phyloP scores from a whole-genome alignment of 371 early-diverging fungal genomes.

The Haplosporangium sp. region DNA sequence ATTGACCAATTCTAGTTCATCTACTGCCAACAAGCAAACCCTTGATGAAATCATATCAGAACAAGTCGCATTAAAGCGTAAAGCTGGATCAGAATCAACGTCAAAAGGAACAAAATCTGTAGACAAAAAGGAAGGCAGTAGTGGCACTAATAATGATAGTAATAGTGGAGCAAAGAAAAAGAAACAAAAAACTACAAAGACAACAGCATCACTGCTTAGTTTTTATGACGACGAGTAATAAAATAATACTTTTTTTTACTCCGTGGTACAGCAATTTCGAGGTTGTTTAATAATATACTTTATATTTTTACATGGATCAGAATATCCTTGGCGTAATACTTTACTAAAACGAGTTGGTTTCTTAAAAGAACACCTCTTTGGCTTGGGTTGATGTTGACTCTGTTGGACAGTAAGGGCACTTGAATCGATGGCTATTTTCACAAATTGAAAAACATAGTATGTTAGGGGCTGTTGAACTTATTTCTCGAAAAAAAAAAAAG shows the following conservation, averaged over 20 bases:
- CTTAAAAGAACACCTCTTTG: slow-evolving; percentile 83
- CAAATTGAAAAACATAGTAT: background rate
- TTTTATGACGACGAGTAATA: slow-evolving; percentile 42
- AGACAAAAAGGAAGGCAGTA: slow-evolving; percentile 7
- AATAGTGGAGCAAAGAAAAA: slow-evolving; percentile 37
- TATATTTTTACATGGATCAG: background rate
- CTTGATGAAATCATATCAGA: slow-evolving; percentile 35
- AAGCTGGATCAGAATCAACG: slow-evolving; percentile 10
- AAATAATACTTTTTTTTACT: background rate
- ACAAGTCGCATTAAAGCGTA: slow-evolving; percentile 24
- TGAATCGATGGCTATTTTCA: slow-evolving; percentile 73
- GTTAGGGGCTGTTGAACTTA: background rate
- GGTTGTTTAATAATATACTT: too few relatives aligned
- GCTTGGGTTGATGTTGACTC: slow-evolving; percentile 86
- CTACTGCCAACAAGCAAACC: slow-evolving; percentile 13
- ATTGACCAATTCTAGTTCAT: background rate
- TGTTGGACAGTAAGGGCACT: slow-evolving; percentile 97
- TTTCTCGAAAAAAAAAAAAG: background rate
- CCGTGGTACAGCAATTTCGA: too few relatives aligned
- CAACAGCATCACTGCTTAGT: slow-evolving; percentile 27
- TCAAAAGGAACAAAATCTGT: background rate
- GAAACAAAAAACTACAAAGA: slow-evolving; percentile 40
- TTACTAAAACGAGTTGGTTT: too few relatives aligned
- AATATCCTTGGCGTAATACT: background rate
- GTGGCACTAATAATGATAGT: background rate